Conservation (phyloP, 139 green algal genomes). For the Penium margaritaceum region DNA sequence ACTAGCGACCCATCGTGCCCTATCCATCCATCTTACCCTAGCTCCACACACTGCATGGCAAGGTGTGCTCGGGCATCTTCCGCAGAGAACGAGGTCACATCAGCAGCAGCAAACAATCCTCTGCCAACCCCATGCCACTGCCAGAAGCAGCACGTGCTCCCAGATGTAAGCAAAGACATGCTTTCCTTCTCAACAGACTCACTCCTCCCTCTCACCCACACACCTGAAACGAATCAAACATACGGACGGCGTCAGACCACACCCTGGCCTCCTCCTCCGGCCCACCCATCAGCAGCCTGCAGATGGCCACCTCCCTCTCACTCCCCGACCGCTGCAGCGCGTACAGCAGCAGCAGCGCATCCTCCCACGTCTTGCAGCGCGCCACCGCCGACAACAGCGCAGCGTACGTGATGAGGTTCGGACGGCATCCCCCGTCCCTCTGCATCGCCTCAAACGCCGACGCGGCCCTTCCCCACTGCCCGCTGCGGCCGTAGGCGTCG, state of each 20-base stretch:
- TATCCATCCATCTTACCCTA: too few species aligned
- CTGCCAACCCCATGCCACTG: too few species aligned
- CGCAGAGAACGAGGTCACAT: too few species aligned
- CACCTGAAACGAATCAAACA: slow-evolving; percentile 29
- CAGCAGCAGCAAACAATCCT: too few species aligned
- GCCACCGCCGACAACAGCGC: slow-evolving; percentile 34
- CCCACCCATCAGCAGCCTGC: slow-evolving; percentile 28
- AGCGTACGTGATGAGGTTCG: slow-evolving; percentile 42
- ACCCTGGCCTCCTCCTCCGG: slow-evolving; percentile 25
- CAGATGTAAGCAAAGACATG: too few species aligned
- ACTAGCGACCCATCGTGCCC: too few species aligned
- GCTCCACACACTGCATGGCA: too few species aligned
- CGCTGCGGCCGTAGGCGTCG: slow-evolving; percentile 26
- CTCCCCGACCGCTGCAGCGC: slow-evolving; percentile 23
- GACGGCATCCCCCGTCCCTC: slow-evolving; percentile 16
- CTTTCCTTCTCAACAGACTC: too few species aligned
- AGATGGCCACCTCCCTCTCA: slow-evolving; percentile 36
- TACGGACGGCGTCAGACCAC: slow-evolving; percentile 33
- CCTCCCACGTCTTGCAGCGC: slow-evolving; percentile 29
- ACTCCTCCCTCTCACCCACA: too few species aligned
- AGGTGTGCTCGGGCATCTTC: too few species aligned
- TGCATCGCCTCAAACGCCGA: slow-evolving; percentile 31
- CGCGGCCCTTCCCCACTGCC: slow-evolving; percentile 23
- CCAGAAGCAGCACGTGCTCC: too few species aligned
- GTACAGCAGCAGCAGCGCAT: slow-evolving; percentile 37